A percentile compares a stretch with the other conserved stretches of the same genome.
phyloP scores from a whole-genome alignment of 805 yeast genomes.

The Blastobotrys mokoenaii region DNA sequence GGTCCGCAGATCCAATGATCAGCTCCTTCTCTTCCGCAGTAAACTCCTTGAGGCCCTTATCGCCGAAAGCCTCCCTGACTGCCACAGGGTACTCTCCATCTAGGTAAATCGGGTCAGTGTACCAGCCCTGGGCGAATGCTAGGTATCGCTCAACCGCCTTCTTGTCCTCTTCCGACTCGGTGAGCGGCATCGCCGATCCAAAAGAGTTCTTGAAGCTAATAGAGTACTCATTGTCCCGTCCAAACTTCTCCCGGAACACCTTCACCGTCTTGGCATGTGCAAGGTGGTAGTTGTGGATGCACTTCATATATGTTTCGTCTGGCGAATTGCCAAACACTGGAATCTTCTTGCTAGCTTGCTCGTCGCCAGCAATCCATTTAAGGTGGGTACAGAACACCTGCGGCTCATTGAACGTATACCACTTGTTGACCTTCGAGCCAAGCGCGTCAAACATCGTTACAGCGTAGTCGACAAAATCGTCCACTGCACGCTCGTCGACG shows the following conservation, averaged over 20 bases:
- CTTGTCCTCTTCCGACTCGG: constrained; percentile 20
- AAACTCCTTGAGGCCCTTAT: constrained; percentile 17
- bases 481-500: constrained; percentile 23
- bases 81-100: constrained; percentile 28
- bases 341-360: background rate
- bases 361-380: constrained; percentile 4
- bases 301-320: constrained; percentile 6
- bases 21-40: constrained; percentile 23
- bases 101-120: constrained; percentile 28
- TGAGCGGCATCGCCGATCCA: constrained; percentile 25
- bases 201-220: constrained; percentile 27
- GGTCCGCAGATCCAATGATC: constrained; percentile 25
- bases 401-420: constrained; percentile 32
- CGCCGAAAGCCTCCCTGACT: constrained; percentile 20
- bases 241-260: constrained; percentile 22
- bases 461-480: constrained; percentile 30
- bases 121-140: constrained; percentile 24
- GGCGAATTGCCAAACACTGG: background rate
- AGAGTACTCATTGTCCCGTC: constrained; percentile 24
- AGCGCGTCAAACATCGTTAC: constrained; percentile 26
- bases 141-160: constrained; percentile 25
- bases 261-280: constrained; percentile 25
- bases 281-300: constrained; percentile 21
- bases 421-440: constrained; percentile 27
- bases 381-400: constrained; percentile 15